These are phyloP conservation scores for Aspergillus sp. DNA, from an alignment of 2,329 filamentous ascomycete genomes.

Conservation along the genomic window DNA sequence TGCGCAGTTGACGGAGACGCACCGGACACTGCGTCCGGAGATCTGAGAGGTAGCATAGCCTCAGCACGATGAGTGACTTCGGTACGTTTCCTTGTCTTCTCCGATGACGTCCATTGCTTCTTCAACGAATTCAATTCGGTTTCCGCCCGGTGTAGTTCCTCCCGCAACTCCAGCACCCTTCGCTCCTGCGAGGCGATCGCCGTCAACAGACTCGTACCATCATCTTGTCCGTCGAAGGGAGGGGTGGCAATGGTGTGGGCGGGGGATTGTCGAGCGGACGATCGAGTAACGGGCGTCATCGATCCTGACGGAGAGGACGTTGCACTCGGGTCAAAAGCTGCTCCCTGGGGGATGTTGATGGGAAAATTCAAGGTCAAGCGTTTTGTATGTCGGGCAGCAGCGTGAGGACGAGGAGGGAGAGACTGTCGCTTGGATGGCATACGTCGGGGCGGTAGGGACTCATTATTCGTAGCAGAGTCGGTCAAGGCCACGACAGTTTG, in stretches of 20 bases:
- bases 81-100: slow-evolving; percentile 72
- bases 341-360: slow-evolving; percentile 37
- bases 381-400: slow-evolving; percentile 43
- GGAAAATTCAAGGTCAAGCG: slow-evolving; percentile 50
- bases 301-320: slow-evolving; percentile 33
- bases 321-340: slow-evolving; percentile 23
- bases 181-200: slow-evolving; percentile 91
- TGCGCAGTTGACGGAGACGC: slow-evolving; percentile 11
- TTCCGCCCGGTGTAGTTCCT: slow-evolving; percentile 85
- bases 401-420: slow-evolving; percentile 34
- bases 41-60: slow-evolving; percentile 57
- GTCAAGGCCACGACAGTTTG: slow-evolving; percentile 17
- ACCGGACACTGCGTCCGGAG: slow-evolving; percentile 19
- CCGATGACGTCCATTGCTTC: slow-evolving; percentile 76
- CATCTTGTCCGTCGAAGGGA: slow-evolving; percentile 40
- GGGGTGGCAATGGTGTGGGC: slow-evolving; percentile 27
- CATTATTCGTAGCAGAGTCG: neutral
- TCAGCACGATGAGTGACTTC: slow-evolving; percentile 62
- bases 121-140: slow-evolving; percentile 73
- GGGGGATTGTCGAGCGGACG: slow-evolving; percentile 34
- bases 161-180: slow-evolving; percentile 82
- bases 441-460: slow-evolving; percentile 16
- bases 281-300: slow-evolving; percentile 34
- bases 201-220: slow-evolving; percentile 72
- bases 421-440: slow-evolving; percentile 27